Percentiles rank a stretch among this genome's conserved stretches.
phyloP scores from a whole-genome alignment of 768 basidiomycete species.

The Saitozyma podzolica region DNA sequence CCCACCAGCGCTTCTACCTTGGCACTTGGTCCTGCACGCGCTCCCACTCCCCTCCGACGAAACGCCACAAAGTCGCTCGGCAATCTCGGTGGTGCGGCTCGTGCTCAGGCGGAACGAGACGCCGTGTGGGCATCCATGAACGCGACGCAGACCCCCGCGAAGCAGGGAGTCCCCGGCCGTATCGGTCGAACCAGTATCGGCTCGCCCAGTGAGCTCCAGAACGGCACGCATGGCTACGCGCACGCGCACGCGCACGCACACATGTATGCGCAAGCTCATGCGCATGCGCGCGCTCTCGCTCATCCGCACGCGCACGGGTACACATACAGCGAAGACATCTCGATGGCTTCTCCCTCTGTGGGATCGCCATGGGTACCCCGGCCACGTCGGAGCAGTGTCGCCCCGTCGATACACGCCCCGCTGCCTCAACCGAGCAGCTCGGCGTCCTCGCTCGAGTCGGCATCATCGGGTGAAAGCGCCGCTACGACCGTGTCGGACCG shows the following conservation, averaged over 20 bases:
- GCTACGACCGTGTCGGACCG: too few relatives aligned
- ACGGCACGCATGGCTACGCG: too few relatives aligned
- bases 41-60: constrained; percentile 26
- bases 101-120: constrained; percentile 24
- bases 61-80: constrained; percentile 43
- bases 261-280: constrained; percentile 6
- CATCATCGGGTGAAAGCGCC: too few relatives aligned
- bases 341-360: constrained; percentile 26
- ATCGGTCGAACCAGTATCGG: constrained; percentile 39
- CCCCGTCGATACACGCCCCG: too few relatives aligned
- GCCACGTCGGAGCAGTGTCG: constrained; percentile 6
- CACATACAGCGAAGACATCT: constrained; percentile 36
- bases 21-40: constrained; percentile 5
- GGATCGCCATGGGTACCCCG: constrained; percentile 18
- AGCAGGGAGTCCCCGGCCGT: constrained; percentile 24
- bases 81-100: constrained; percentile 30
- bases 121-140: constrained; percentile 10
- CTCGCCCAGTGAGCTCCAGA: constrained; percentile 35
- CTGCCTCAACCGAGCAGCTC: too few relatives aligned
- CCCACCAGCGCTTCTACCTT: constrained; percentile 24
- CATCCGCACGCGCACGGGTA: neutral
- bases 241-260: neutral
- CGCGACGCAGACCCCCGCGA: constrained; percentile 30
- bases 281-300: neutral
- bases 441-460: too few relatives aligned